Evolutionary conservation across 2,329 filamentous ascomycete species (phyloP).

Genomic region (Xylaria sp.): DNA sequence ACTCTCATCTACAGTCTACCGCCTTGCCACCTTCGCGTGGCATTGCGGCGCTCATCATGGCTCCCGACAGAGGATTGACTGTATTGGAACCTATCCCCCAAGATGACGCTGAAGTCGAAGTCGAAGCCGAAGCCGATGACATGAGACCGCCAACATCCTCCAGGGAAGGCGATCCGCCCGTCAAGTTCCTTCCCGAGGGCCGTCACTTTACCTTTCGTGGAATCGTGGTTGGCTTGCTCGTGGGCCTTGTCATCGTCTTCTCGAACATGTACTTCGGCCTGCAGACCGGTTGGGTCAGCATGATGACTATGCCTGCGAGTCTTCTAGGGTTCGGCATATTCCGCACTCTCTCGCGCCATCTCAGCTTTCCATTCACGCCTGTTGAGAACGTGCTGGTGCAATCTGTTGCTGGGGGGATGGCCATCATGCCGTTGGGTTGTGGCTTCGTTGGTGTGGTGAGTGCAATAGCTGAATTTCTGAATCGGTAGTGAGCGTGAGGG

Average conservation of each 20-base stretch:
- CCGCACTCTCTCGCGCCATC: slow-evolving; percentile 76
- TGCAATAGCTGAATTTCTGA: slow-evolving; percentile 30
- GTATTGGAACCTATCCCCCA: slow-evolving; percentile 24
- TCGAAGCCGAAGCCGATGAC: slow-evolving; percentile 16
- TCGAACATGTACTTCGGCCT: slow-evolving; percentile 99
- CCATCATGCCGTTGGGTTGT: slow-evolving; percentile 95
- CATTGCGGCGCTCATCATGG: slow-evolving; percentile 36
- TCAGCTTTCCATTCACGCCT: slow-evolving; percentile 86
- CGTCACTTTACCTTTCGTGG: slow-evolving; percentile 88
- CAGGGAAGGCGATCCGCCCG: slow-evolving; percentile 30
- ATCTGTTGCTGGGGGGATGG: slow-evolving; percentile 93
- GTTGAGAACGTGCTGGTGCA: slow-evolving; percentile 98
- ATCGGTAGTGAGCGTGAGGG: not conserved
- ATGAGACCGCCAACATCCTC: slow-evolving; percentile 20
- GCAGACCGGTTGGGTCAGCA: slow-evolving; percentile 78
- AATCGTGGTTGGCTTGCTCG: slow-evolving; percentile 79
- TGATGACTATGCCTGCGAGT: slow-evolving; percentile 97
- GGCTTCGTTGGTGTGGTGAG: slow-evolving; percentile 89
- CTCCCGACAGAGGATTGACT: slow-evolving; percentile 46
- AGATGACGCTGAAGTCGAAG: slow-evolving; percentile 24
- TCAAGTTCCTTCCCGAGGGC: slow-evolving; percentile 53
- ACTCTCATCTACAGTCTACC: not conserved
- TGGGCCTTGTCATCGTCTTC: slow-evolving; percentile 92
- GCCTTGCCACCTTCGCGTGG: not conserved
- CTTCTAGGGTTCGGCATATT: slow-evolving; percentile 96